Evolutionary conservation across 2,329 filamentous ascomycete genomes (phyloP).

Genomic region (Paraconiothyrium brasiliense): DNA sequence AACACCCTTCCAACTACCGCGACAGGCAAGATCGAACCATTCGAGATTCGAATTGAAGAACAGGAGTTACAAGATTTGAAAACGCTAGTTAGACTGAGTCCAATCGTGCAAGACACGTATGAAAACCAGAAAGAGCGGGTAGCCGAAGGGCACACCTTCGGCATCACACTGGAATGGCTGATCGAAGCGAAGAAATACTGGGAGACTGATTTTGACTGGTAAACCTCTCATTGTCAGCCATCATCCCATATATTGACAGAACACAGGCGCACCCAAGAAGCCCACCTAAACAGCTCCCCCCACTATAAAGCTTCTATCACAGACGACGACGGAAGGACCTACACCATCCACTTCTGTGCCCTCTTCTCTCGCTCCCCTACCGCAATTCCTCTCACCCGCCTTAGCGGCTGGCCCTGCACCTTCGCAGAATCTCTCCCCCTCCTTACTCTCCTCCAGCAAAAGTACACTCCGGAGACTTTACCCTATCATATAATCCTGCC

Average conservation of each 20-base stretch:
- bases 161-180: constrained; percentile 44
- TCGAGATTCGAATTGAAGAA: constrained; percentile 39
- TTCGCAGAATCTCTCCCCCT: constrained; percentile 66
- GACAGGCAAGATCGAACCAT: constrained; percentile 21
- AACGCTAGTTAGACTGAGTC: constrained; percentile 37
- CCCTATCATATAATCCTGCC: constrained; percentile 68
- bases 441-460: constrained; percentile 56
- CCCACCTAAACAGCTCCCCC: constrained; percentile 59
- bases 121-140: constrained; percentile 40
- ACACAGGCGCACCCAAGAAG: constrained; percentile 50
- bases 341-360: constrained; percentile 63
- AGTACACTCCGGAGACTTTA: constrained; percentile 60
- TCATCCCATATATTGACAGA: constrained; percentile 6
- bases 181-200: constrained; percentile 40
- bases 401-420: constrained; percentile 66
- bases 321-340: constrained; percentile 48
- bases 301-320: constrained; percentile 59
- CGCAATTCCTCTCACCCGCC: constrained; percentile 61
- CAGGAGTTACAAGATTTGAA: constrained; percentile 43
- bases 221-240: background rate
- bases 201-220: constrained; percentile 49
- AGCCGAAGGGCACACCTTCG: constrained; percentile 33
- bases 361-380: constrained; percentile 62
- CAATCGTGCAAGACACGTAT: constrained; percentile 43
- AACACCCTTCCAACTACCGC: constrained; percentile 12